Evolutionary conservation across 208 protist species (phyloP), one percentile per base, ranked within the genome.

Genomic region (Acanthamoeba polyphaga): DNA sequence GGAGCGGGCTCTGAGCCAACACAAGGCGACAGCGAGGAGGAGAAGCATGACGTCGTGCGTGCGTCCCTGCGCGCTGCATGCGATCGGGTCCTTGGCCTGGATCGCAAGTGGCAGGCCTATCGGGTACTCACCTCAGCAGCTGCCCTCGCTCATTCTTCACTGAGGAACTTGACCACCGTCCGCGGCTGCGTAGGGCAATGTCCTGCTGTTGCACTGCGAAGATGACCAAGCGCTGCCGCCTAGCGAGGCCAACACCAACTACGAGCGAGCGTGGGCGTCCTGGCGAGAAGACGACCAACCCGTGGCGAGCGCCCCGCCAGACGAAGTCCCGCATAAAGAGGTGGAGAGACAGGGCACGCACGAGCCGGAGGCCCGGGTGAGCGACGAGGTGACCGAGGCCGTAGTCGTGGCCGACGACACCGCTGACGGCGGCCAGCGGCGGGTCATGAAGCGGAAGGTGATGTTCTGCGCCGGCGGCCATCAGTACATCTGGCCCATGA

Each of bases 401-500:
- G 62, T n/a, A 1, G 55, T 24, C 12, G 7, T 29, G 62, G 24
- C 24, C 62, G 62, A 68, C 24, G 62, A 68, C 29, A 17, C 64
- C 10, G 64, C n/a, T 3, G 64, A 72, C 9, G 64, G 13, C n/a
- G 64, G 34, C 17, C n/a, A 34, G n/a, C 64, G n/a, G 8, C 64
- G 64, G 64, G 8, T 72, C n/a, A 17, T 72, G 64, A 72, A 72
- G 64, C 64, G 64, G 1, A 72, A 72, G 29, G 64, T 72, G n/a
- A n/a, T 72, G 64, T 72, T 72, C 64, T 7, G 12, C n/a, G 64
- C 64, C 10, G 64, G 64, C 13, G 64, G 64, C n/a, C 64, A 72
- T n/a, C 64, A 72, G 64, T 34, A 72, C 64, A 72, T 72, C 27
- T 72, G 64, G 64, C 64, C 64, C 64, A 34, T 34, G 64, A 72